phyloP scores from a whole-genome alignment of 2,329 filamentous ascomycete species.

The Colletotrichum tropicicola region DNA sequence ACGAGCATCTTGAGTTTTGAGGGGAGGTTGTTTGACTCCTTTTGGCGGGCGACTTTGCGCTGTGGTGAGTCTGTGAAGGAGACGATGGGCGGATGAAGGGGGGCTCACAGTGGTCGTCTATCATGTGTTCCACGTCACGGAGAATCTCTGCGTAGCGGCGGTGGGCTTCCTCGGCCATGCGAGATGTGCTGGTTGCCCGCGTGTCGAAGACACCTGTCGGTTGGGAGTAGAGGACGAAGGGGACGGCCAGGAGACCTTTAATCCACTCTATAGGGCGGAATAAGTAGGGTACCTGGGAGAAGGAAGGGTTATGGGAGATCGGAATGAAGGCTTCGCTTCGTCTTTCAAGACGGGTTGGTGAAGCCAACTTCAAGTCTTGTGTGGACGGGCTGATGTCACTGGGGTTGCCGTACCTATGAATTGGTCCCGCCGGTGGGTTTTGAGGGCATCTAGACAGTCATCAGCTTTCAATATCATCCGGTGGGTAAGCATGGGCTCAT shows the following conservation, averaged over 20 bases:
- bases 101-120: slow-evolving; percentile 84
- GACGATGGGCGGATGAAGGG: not conserved
- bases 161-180: slow-evolving; percentile 83
- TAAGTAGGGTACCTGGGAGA: not conserved
- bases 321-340: not conserved
- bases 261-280: slow-evolving; percentile 78
- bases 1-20: slow-evolving; percentile 95
- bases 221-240: slow-evolving; percentile 95
- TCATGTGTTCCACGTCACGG: slow-evolving; percentile 89
- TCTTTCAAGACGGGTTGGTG: not conserved
- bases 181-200: slow-evolving; percentile 69
- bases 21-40: slow-evolving; percentile 69
- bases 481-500: not conserved
- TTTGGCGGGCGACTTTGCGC: slow-evolving; percentile 73
- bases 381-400: not conserved
- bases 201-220: slow-evolving; percentile 86
- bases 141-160: slow-evolving; percentile 95
- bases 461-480: slow-evolving; percentile 22
- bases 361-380: not conserved
- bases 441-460: slow-evolving; percentile 61
- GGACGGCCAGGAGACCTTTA: slow-evolving; percentile 92
- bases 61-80: not conserved
- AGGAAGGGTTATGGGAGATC: not conserved
- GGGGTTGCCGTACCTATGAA: slow-evolving; percentile 71
- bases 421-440: slow-evolving; percentile 92